Evolutionary conservation across 2,329 filamentous ascomycete genomes (phyloP).

Genomic region (Dothistroma septosporum): DNA sequence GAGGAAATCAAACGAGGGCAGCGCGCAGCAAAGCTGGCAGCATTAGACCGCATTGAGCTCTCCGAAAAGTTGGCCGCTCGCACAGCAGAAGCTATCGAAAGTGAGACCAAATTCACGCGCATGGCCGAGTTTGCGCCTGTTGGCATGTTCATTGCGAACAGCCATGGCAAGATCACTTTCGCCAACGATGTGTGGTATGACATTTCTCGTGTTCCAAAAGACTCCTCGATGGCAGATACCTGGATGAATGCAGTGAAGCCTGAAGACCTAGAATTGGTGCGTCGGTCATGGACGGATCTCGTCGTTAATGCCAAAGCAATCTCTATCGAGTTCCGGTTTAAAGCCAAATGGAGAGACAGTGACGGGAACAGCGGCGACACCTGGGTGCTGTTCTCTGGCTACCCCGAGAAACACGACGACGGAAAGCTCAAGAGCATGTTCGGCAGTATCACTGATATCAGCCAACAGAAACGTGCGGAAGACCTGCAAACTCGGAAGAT

Average conservation of each 20-base stretch:
- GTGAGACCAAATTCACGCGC: constrained; percentile 73
- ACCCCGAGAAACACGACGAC: constrained; percentile 63
- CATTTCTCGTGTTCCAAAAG: constrained; percentile 63
- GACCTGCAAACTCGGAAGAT: constrained; percentile 72
- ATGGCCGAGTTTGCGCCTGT: constrained; percentile 83
- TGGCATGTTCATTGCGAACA: constrained; percentile 79
- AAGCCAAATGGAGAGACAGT: constrained; percentile 58
- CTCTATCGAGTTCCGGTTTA: constrained; percentile 72
- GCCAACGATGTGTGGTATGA: constrained; percentile 73
- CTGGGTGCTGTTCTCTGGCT: constrained; percentile 74
- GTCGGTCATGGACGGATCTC: constrained; percentile 59
- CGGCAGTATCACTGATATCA: constrained; percentile 80
- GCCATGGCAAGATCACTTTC: constrained; percentile 66
- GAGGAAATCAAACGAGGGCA: constrained; percentile 75
- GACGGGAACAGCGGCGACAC: constrained; percentile 61
- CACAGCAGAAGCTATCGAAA: constrained; percentile 54
- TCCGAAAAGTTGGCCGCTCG: constrained; percentile 67
- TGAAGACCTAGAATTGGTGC: constrained; percentile 59
- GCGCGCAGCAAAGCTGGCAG: constrained; percentile 68
- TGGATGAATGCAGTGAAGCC: constrained; percentile 71
- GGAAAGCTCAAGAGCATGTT: constrained; percentile 70
- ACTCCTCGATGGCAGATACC: constrained; percentile 53
- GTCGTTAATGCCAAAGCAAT: constrained; percentile 60
- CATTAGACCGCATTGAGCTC: constrained; percentile 70
- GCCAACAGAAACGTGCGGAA: constrained; percentile 79